phyloP scores from a whole-genome alignment of 2,329 filamentous ascomycete species.

The Paecilomyces fulvus region DNA sequence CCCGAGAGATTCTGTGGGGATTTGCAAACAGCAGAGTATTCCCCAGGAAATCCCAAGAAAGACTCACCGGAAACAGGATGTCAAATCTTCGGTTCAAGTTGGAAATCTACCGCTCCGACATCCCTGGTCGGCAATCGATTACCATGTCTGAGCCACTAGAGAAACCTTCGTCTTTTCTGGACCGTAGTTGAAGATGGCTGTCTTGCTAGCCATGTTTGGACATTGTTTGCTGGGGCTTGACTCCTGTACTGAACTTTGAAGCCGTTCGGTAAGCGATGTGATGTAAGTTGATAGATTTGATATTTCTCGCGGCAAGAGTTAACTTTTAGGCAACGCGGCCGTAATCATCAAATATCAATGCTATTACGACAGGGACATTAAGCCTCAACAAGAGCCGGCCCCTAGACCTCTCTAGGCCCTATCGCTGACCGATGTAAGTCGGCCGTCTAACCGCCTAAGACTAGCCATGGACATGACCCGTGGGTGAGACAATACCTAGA shows the following conservation, averaged over 20 bases:
- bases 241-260: neutral
- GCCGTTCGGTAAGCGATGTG: no score
- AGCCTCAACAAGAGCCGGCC: neutral
- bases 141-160: neutral
- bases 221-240: neutral
- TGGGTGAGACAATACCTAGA: neutral
- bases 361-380: neutral
- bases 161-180: neutral
- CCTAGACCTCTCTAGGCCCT: neutral
- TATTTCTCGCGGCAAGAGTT: neutral
- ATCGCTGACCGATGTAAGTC: neutral
- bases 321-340: neutral
- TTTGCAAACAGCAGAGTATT: neutral
- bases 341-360: neutral
- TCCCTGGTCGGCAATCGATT: neutral
- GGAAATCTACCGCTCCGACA: neutral
- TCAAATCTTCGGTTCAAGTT: neutral
- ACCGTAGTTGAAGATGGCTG: neutral
- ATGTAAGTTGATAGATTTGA: neutral
- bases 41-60: neutral
- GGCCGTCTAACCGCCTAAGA: neutral
- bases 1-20: neutral
- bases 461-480: neutral
- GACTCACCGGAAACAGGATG: neutral
- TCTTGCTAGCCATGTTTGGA: neutral